Evolutionary conservation across 148 eudicot genomes (phyloP), one percentile per base, ranked within the genome.

Genomic region (Silene latifolia): DNA sequence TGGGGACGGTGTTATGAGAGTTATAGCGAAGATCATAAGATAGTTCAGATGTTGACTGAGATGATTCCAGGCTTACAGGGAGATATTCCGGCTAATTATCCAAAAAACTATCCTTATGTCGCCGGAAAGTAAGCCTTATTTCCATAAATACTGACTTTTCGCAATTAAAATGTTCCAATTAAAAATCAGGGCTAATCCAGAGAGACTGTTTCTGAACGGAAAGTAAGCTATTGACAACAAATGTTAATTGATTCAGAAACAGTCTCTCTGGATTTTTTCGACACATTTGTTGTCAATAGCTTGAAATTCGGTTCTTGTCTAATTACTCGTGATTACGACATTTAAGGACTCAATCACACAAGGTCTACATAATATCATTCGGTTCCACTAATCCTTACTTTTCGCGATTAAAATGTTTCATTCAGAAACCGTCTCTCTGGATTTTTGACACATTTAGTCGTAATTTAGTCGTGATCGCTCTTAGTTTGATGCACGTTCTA

Each of bases 1-100:
- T 92, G 97, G 97, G 97, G 97, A 27, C 83, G 97, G 66, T 92
- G 97, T 79, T 90, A 86, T 21, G 97, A 92, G 83, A 92, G 97
- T 79, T 92, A 89, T 32, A 92, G 97, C 39, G 96, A 90, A 76
- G 97, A 92, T 81, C 92, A 75, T 44, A 82, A 64, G 61, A 86
- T 92, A 64, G 97, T 90, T 69, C 95, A 82, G 71, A 83, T 80
- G 87, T 87, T 92, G 95, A 92, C 95, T 3, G 93, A 88, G 71
- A 74, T 92, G 27, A 90, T 92, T 42, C 93, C 97, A 1, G 97
- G 97, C 4, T 84, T 92, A 82, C 97, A 92, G 83, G 97, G 97
- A 72, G 89, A 89, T 60, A 1, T 85, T 10, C 92, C 97, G 18
- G 83, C 86, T 35, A 76, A 84, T 67, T 85, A 80, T 82, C 86